These are phyloP conservation scores for Crithidia sp. DNA, from an alignment of 208 protist species.

Conservation along the genomic window DNA sequence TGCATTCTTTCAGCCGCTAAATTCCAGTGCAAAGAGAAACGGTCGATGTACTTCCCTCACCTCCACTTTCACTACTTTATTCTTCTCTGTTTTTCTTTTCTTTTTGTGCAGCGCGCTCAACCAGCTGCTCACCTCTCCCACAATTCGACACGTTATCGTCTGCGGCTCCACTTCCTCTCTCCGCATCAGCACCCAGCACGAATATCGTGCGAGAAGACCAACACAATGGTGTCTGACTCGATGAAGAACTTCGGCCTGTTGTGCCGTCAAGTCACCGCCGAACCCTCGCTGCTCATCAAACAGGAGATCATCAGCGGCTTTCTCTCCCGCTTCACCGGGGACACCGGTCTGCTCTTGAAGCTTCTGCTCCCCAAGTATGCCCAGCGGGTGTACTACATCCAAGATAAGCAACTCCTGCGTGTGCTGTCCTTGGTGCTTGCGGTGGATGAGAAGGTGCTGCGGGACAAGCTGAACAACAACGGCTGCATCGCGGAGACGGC, in stretches of 20 bases:
- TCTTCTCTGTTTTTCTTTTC: constrained; percentile 5
- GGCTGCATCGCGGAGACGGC: constrained; percentile 77
- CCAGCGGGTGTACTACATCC: constrained; percentile 69
- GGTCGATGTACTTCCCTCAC: constrained; percentile 5
- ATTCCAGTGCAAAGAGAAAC: too few species aligned
- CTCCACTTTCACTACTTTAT: not conserved
- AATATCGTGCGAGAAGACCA: too few species aligned
- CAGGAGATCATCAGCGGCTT: constrained; percentile 65
- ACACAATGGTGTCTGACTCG: constrained; percentile 6
- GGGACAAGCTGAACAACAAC: constrained; percentile 49
- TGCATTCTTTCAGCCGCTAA: too few species aligned
- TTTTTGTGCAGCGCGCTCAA: not conserved
- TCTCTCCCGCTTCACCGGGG: constrained; percentile 46
- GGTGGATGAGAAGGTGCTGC: constrained; percentile 42
- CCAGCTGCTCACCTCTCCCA: too few species aligned
- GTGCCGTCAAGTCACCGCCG: constrained; percentile 55
- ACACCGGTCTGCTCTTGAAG: constrained; percentile 63
- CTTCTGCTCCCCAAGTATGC: constrained; percentile 77
- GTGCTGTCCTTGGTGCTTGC: constrained; percentile 50
- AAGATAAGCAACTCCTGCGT: constrained; percentile 81
- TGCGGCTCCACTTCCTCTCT: too few species aligned
- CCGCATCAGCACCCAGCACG: too few species aligned
- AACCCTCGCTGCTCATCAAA: constrained; percentile 67
- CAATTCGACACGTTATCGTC: too few species aligned
- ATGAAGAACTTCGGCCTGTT: constrained; percentile 57